These are phyloP conservation scores for Rhizopus microsporus DNA, from an alignment of 371 early-diverging fungal genomes.

Conservation along the genomic window DNA sequence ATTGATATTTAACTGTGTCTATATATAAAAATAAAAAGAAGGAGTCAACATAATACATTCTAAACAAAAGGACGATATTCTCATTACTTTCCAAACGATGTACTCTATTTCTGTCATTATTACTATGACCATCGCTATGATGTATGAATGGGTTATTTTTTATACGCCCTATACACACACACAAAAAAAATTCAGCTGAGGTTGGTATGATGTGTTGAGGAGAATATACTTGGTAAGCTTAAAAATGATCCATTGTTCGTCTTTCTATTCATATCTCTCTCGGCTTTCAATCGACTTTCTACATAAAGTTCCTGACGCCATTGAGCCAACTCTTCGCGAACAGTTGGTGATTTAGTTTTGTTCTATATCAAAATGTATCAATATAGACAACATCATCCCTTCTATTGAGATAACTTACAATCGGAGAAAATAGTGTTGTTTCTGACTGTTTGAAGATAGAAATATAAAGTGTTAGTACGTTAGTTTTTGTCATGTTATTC, in stretches of 20 bases:
- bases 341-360: constrained; percentile 20
- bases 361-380: not conserved
- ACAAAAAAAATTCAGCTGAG: not conserved
- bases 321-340: constrained; percentile 24
- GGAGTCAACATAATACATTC: not conserved
- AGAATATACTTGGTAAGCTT: constrained; percentile 11
- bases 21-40: not conserved
- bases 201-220: not conserved
- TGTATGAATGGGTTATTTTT: no score
- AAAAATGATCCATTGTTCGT: not conserved
- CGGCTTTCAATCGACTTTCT: constrained; percentile 13
- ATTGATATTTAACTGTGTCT: not conserved
- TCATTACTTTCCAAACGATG: not conserved
- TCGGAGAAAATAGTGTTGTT: not conserved
- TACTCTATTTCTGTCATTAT: no score
- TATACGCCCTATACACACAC: no score
- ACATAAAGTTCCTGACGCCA: constrained; percentile 26
- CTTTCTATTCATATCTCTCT: not conserved
- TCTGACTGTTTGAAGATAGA: not conserved
- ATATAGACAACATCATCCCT: not conserved
- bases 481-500: no score
- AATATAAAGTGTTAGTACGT: no score
- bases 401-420: not conserved
- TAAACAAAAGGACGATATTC: no score
- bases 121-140: no score